A percentile compares a stretch with the other conserved stretches of the same genome.
These are phyloP conservation scores for Paecilomyces variotii DNA, from an alignment of 2,329 filamentous ascomycete species.

Conservation along the genomic window DNA sequence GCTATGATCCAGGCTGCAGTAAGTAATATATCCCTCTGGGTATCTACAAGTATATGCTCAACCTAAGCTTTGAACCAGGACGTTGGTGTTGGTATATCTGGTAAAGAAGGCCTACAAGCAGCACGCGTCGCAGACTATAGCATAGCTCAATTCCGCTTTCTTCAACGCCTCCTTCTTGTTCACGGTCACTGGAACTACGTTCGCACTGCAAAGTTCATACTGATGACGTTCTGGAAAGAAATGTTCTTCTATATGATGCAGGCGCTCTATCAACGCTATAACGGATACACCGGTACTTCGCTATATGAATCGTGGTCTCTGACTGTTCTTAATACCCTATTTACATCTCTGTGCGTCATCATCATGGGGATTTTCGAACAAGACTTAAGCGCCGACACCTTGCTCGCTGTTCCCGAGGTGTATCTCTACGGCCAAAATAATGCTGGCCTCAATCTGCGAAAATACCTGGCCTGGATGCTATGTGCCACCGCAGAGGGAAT, in stretches of 20 bases:
- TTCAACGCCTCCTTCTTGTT: slow-evolving; percentile 63
- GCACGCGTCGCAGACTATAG: slow-evolving; percentile 71
- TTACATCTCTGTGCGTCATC: slow-evolving; percentile 71
- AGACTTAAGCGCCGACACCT: slow-evolving; percentile 60
- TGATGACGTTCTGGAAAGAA: slow-evolving; percentile 75
- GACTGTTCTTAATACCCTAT: slow-evolving; percentile 84
- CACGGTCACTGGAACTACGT: slow-evolving; percentile 74
- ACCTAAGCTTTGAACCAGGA: slow-evolving; percentile 28
- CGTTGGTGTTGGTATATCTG: slow-evolving; percentile 73
- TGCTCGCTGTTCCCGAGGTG: slow-evolving; percentile 69
- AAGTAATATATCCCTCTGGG: not conserved
- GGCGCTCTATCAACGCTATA: slow-evolving; percentile 64
- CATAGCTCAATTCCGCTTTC: slow-evolving; percentile 72
- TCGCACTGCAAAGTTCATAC: slow-evolving; percentile 62
- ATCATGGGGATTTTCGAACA: slow-evolving; percentile 71
- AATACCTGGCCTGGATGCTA: slow-evolving; percentile 69
- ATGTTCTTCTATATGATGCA: slow-evolving; percentile 66
- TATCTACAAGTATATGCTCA: not conserved
- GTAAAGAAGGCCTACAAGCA: slow-evolving; percentile 71
- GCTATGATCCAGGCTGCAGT: slow-evolving; percentile 77
- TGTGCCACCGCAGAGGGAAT: slow-evolving; percentile 64
- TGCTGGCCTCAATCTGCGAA: slow-evolving; percentile 62
- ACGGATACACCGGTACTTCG: slow-evolving; percentile 69
- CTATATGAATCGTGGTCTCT: slow-evolving; percentile 71
- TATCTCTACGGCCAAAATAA: slow-evolving; percentile 67